Base-by-base conservation (phyloP, 768 basidiomycete species). In the Kwoniella botswanensis region DNA sequence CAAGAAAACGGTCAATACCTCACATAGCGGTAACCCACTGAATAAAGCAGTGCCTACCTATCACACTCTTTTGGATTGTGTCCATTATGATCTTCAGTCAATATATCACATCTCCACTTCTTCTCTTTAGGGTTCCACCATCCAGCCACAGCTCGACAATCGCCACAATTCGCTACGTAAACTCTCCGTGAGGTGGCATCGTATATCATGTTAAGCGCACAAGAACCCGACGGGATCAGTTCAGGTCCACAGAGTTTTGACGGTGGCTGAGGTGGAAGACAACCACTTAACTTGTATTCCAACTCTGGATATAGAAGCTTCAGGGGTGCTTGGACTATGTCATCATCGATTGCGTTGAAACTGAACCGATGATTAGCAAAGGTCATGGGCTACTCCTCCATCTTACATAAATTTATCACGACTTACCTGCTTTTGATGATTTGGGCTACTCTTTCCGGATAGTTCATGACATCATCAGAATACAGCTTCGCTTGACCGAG, bases 1-100 rank as follows among this genome's bases (percentile, higher is more conserved):
- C n/a, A n/a, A 21, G 7, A 22, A 5, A 4, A n/a, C 50, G 11
- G 7, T 41, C 18, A 46, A 15, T 18, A 67, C 3, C 24, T 26
- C 24, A 26, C 24, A 26, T 26, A 26, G 24, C 24, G 24, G 24
- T 26, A 26, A 56, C 11, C 26, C 11, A 29, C n/a, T 22, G 55
- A 56, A 29, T n/a, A 56, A 12, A 10, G 17, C 24, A 26, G 24
- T 26, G 75, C 85, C 54, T 73, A 93, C 94, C 93, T 88, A 82
- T 87, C 87, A 41, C 90, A 84, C 84, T 98, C 95, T 57, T 88
- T 90, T 22, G 88, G 89, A 81, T 93, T 97, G 71, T 92, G 88
- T 53, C 93, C 95, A 0, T 93, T 97, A 85, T 97, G 93, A 77
- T 98, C 96, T 82, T 96, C 93, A 44, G 88, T 92, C 67, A 98